Evolutionary conservation across 208 protist genomes (phyloP).

Genomic region (Vickermania spadyakhi): DNA sequence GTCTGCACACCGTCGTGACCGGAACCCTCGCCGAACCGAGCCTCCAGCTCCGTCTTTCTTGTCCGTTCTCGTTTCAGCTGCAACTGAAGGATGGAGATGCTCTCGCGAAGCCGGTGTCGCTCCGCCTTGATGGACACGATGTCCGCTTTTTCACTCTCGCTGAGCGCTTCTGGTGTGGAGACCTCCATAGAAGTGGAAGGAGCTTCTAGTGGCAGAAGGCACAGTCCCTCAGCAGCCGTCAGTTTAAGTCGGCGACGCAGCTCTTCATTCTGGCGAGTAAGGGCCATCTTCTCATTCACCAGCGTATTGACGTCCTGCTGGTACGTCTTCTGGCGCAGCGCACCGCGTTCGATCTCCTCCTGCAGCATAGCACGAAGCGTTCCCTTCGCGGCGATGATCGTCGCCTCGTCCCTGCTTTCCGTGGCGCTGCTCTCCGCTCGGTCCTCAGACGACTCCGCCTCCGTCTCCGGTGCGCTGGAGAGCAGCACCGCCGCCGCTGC

Average conservation of each 20-base stretch:
- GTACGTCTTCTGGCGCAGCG: background rate
- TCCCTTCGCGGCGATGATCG: background rate
- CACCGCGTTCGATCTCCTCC: background rate
- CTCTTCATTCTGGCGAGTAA: background rate
- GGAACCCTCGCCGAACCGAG: background rate
- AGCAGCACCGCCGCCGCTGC: background rate
- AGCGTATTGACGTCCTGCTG: background rate
- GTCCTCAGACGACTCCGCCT: background rate
- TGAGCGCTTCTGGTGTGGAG: background rate
- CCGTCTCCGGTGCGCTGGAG: background rate
- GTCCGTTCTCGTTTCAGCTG: background rate
- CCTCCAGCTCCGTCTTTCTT: background rate
- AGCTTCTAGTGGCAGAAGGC: background rate
- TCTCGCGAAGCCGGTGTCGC: background rate
- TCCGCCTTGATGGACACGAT: no score
- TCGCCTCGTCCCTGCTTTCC: no score
- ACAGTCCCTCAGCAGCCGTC: background rate
- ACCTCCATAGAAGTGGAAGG: background rate
- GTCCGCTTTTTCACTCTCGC: no score
- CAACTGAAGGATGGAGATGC: background rate
- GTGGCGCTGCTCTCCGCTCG: background rate
- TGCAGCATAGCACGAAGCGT: background rate
- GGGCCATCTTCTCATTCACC: background rate
- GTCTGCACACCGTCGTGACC: background rate
- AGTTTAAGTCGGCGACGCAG: background rate